Evolutionary conservation across 306 rosid genomes (phyloP), one percentile per base, ranked within the genome.

Genomic region (Cicer pinnatifidum): DNA sequence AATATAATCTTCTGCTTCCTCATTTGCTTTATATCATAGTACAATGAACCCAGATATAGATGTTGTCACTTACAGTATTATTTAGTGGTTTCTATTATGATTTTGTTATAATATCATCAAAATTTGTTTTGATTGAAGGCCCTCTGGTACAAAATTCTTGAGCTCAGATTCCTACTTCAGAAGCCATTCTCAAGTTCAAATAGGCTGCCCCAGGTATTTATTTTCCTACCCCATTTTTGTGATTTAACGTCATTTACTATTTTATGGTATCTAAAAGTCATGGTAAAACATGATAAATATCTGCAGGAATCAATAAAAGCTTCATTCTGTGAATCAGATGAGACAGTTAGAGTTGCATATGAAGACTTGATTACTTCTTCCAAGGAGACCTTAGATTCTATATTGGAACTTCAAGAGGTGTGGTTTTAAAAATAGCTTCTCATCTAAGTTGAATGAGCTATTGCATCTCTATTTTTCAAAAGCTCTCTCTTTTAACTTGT

Each of bases 91-190:
- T 45, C 67, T 28, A 12, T 65, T 50, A 23, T 15, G 75, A 71
- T 23, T 50, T 20, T 69, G 41, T 39, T 64, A 35, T 54, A 56
- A 20, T 47, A 43, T 58, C 5, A 28, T 19, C 39, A 17, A 28
- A 75, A n/a, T 73, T 69, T 65, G 19, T 61, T 81, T 84, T 48
- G 17, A 65, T 13, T 72, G 57, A 62, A 93, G 98, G 91, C 83
- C 37, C 83, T 93, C 33, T 93, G 98, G 98, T 91, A 89, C 87
- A 91, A 87, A 84, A 86, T 88, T 82, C 94, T 93, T 28, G 98
- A 89, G 85, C 81, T 93, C 56, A 86, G 97, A 59, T 83, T 91
- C 82, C 78, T 89, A 73, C 89, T 91, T 82, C 98, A 93, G 84
- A 93, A 89, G 75, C 85, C 89, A 9, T 91, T 86, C 84, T 86